A percentile compares a stretch with the other conserved stretches of the same genome.
Evolutionary conservation across 495 filamentous ascomycete species (phyloP).

Genomic region (Talaromyces adpressus): DNA sequence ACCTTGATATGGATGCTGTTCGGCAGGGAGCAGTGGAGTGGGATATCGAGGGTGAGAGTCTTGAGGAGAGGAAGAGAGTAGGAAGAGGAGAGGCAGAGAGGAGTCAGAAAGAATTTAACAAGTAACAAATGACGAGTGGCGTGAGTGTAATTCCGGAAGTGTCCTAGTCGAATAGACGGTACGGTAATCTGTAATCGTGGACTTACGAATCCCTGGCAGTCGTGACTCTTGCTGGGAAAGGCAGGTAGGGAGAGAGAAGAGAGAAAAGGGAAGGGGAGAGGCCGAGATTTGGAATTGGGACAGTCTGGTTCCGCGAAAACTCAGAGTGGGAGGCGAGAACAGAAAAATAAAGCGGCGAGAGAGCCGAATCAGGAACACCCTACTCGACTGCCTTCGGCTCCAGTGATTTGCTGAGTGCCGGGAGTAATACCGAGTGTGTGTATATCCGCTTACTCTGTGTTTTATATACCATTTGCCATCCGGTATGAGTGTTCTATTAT

Average conservation of each 20-base stretch:
- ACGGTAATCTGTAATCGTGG: too few species aligned
- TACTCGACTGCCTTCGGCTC: not conserved
- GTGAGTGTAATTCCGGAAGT: not conserved
- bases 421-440: not conserved
- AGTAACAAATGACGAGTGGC: not conserved
- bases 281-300: not conserved
- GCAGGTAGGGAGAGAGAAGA: not conserved
- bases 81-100: constrained; percentile 3
- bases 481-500: not conserved
- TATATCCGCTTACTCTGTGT: constrained; percentile 11
- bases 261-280: not conserved
- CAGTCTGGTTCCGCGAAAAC: not conserved
- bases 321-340: constrained; percentile 2
- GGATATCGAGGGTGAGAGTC: not conserved
- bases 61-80: not conserved
- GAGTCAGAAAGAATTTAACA: constrained; percentile 5
- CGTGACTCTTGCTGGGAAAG: not conserved
- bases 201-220: too few species aligned
- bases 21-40: constrained; percentile 11
- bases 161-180: not conserved
- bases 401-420: not conserved
- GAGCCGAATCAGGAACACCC: constrained; percentile 10
- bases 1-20: constrained; percentile 12
- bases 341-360: constrained; percentile 3
- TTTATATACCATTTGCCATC: constrained; percentile 17